Percentiles rank a stretch among this genome's conserved stretches.
These are phyloP conservation scores for Chaetomium sp. DNA, from an alignment of 2,329 filamentous ascomycete genomes.

Conservation along the genomic window DNA sequence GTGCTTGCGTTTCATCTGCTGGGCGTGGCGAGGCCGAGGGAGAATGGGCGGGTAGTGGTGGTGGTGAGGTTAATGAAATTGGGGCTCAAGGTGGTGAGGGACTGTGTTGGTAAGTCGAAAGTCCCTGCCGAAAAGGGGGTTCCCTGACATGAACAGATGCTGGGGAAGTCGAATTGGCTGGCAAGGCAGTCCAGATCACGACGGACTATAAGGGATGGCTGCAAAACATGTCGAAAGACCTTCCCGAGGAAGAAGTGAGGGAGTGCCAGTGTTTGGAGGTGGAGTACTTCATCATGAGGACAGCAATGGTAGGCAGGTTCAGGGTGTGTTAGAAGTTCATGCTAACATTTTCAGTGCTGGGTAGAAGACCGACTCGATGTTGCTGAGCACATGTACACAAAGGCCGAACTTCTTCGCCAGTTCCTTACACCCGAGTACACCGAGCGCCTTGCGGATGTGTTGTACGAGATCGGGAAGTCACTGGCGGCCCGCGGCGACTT, in stretches of 20 bases:
- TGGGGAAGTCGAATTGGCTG: conserved; percentile 58
- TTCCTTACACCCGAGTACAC: conserved; percentile 51
- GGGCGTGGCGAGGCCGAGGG: conserved; percentile 51
- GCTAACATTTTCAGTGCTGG: conserved; percentile 61
- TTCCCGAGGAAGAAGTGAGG: conserved; percentile 39
- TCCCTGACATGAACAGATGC: conserved; percentile 44
- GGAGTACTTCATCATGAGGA: conserved; percentile 68
- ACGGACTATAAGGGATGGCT: conserved; percentile 56
- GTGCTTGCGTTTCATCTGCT: conserved; percentile 69
- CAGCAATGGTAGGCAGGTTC: conserved; percentile 60
- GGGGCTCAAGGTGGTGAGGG: conserved; percentile 65
- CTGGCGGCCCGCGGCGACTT: conserved; percentile 56
- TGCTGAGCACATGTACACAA: conserved; percentile 75
- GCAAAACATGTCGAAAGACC: conserved; percentile 37
- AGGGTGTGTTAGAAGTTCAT: not conserved
- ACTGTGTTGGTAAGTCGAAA: conserved; percentile 58
- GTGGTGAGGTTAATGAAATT: conserved; percentile 64
- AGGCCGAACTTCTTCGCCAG: conserved; percentile 49
- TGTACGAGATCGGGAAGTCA: conserved; percentile 72
- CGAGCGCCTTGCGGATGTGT: conserved; percentile 66
- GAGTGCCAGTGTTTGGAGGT: conserved; percentile 48
- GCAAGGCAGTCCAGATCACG: conserved; percentile 64
- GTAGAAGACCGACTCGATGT: conserved; percentile 71
- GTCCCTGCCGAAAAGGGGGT: not conserved
- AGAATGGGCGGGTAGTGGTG: conserved; percentile 36